A percentile compares a stretch with the other conserved stretches of the same genome.
These are phyloP conservation scores for Venustampulla echinocandica DNA, from an alignment of 495 filamentous ascomycete species.

Conservation along the genomic window DNA sequence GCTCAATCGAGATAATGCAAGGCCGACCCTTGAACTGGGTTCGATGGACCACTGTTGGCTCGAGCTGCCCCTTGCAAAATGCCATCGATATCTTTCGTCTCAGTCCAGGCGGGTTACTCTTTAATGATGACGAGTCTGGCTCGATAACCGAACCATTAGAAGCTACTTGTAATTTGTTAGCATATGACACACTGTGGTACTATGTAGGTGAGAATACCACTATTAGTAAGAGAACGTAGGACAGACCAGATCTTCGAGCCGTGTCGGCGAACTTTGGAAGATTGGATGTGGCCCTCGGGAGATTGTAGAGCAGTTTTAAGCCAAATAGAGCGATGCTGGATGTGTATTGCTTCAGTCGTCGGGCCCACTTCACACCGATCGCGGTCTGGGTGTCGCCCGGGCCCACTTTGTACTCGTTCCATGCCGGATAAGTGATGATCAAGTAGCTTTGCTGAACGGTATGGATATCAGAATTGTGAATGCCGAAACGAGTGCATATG, in stretches of 20 bases:
- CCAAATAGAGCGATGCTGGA: not conserved
- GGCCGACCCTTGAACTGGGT: conserved; percentile 27
- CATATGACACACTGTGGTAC: too few relatives aligned
- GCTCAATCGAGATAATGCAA: conserved; percentile 16
- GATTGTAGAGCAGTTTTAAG: conserved; percentile 5
- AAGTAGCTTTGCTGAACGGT: not conserved
- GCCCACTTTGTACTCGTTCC: conserved; percentile 13
- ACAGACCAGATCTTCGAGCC: conserved; percentile 36
- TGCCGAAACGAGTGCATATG: not conserved
- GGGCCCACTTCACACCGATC: conserved; percentile 5
- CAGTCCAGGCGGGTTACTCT: conserved; percentile 11
- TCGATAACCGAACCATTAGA: conserved; percentile 14
- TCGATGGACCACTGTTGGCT: conserved; percentile 40
- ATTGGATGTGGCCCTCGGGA: conserved; percentile 1
- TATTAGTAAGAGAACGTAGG: conserved; percentile 38
- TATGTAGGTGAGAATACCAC: conserved; percentile 25
- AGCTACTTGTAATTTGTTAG: conserved; percentile 1
- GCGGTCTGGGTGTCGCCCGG: not conserved
- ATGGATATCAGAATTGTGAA: not conserved
- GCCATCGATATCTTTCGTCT: conserved; percentile 36
- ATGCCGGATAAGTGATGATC: conserved; percentile 1
- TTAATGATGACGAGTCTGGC: too few relatives aligned
- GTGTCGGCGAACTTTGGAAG: conserved; percentile 31
- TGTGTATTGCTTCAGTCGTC: not conserved
- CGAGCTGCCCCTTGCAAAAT: conserved; percentile 31